Percentiles rank a stretch among this genome's conserved stretches.
phyloP scores from a whole-genome alignment of 1,139 yeast species.

The Scheffersomyces lignicola region DNA sequence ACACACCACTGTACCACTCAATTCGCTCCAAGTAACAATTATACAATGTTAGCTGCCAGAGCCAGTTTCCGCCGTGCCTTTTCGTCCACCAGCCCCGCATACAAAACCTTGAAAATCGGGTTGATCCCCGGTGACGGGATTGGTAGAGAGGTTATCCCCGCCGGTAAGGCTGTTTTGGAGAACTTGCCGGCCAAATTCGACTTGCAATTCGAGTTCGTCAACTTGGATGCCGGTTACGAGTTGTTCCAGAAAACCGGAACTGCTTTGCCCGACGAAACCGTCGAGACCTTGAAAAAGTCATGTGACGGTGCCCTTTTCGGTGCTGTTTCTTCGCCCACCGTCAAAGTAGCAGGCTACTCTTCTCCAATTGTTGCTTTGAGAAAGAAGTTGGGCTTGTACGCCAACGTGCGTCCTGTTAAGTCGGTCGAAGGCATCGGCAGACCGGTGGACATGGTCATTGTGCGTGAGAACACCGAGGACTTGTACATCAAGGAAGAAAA shows the following conservation, averaged over 20 bases:
- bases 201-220: slow-evolving; percentile 78
- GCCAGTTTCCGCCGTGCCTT: slow-evolving; percentile 33
- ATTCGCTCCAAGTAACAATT: background rate
- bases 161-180: slow-evolving; percentile 84
- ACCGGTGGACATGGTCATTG: slow-evolving; percentile 96
- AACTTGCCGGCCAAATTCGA: slow-evolving; percentile 75
- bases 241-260: slow-evolving; percentile 89
- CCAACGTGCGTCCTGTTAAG: slow-evolving; percentile 97
- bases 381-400: slow-evolving; percentile 90
- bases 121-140: slow-evolving; percentile 98
- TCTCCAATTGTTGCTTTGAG: slow-evolving; percentile 98
- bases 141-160: slow-evolving; percentile 95
- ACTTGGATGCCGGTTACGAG: slow-evolving; percentile 93
- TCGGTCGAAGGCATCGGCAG: slow-evolving; percentile 80
- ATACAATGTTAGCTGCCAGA: slow-evolving; percentile 23
- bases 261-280: slow-evolving; percentile 93
- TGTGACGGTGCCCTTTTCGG: slow-evolving; percentile 98
- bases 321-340: slow-evolving; percentile 93
- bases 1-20: background rate
- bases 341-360: slow-evolving; percentile 93
- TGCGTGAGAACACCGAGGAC: slow-evolving; percentile 97
- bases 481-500: slow-evolving; percentile 91
- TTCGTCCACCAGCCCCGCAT: slow-evolving; percentile 30
- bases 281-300: slow-evolving; percentile 68
- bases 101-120: slow-evolving; percentile 46